Percentiles rank a stretch among this genome's conserved stretches.
Evolutionary conservation across 2,329 filamentous ascomycete genomes (phyloP).

Genomic region (Tolypocladium sp.): DNA sequence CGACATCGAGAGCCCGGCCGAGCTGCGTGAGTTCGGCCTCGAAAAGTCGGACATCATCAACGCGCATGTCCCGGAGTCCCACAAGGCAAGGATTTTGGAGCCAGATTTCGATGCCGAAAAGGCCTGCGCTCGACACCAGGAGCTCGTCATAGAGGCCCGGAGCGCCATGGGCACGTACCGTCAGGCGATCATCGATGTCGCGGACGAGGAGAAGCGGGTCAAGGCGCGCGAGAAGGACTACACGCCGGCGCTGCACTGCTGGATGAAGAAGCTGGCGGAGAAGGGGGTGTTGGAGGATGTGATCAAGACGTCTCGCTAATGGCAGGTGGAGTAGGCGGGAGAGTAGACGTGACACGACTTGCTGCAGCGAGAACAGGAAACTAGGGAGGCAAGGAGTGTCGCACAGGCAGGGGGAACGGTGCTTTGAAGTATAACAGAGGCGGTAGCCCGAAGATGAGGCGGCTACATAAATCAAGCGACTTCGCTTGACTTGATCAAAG

Average conservation of each 20-base stretch:
- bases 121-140: constrained; percentile 25
- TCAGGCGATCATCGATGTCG: constrained; percentile 34
- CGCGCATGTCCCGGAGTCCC: constrained; percentile 7
- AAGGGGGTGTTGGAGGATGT: constrained; percentile 48
- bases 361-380: not conserved
- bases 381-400: not conserved
- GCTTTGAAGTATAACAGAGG: not conserved
- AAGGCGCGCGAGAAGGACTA: constrained; percentile 56
- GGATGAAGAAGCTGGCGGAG: constrained; percentile 60
- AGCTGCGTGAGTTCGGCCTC: constrained; percentile 22
- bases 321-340: not conserved
- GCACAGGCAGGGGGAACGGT: too few relatives aligned
- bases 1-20: constrained; percentile 10
- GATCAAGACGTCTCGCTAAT: constrained; percentile 14
- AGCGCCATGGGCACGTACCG: constrained; percentile 34
- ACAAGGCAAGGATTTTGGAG: constrained; percentile 7
- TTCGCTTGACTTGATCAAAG: not conserved
- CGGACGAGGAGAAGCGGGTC: constrained; percentile 42
- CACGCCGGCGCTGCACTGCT: constrained; percentile 57
- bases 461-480: not conserved
- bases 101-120: constrained; percentile 8
- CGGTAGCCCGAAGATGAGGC: not conserved
- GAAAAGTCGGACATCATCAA: constrained; percentile 12
- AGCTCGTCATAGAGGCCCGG: constrained; percentile 31
- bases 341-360: too few relatives aligned